Conservation (phyloP, 257 asterid species). For the Capsicum rhomboideum region DNA sequence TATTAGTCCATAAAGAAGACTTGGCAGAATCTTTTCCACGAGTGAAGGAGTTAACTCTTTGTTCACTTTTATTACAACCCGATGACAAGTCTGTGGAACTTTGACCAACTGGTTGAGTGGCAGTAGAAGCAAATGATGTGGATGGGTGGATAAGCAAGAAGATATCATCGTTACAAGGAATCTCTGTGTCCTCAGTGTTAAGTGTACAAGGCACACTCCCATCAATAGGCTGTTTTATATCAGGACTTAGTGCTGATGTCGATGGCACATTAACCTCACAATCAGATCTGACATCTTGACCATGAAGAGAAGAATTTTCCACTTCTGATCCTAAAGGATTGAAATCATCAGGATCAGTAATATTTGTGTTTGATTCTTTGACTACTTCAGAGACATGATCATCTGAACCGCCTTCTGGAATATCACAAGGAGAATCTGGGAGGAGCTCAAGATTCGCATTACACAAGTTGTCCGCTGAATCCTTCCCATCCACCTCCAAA, state of each 20-base stretch:
- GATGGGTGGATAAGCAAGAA: slow-evolving; percentile 95
- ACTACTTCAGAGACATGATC: slow-evolving; percentile 25
- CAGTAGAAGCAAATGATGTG: slow-evolving; percentile 44
- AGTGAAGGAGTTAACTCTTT: slow-evolving; percentile 19
- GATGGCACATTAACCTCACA: slow-evolving; percentile 36
- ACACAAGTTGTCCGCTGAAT: slow-evolving; percentile 22
- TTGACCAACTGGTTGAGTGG: slow-evolving; percentile 32
- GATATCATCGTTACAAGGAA: slow-evolving; percentile 98
- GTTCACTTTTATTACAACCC: slow-evolving; percentile 30
- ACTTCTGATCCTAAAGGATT: slow-evolving; percentile 25
- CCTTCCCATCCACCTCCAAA: slow-evolving; percentile 49
- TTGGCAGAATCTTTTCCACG: slow-evolving; percentile 37
- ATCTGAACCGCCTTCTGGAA: slow-evolving; percentile 21
- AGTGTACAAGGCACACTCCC: slow-evolving; percentile 49
- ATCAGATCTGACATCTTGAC: slow-evolving; percentile 18
- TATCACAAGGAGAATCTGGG: slow-evolving; percentile 29
- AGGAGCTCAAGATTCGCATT: slow-evolving; percentile 19
- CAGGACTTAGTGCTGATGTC: slow-evolving; percentile 27
- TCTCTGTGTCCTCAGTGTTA: slow-evolving; percentile 85
- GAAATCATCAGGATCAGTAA: slow-evolving; percentile 16
- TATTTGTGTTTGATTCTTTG: slow-evolving; percentile 23
- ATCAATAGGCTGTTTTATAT: slow-evolving; percentile 31
- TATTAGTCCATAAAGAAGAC: slow-evolving; percentile 43
- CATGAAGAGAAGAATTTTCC: slow-evolving; percentile 15
- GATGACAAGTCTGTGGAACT: slow-evolving; percentile 26